Conservation (phyloP, 2,329 filamentous ascomycete species). For the Phyllachora maydis region DNA sequence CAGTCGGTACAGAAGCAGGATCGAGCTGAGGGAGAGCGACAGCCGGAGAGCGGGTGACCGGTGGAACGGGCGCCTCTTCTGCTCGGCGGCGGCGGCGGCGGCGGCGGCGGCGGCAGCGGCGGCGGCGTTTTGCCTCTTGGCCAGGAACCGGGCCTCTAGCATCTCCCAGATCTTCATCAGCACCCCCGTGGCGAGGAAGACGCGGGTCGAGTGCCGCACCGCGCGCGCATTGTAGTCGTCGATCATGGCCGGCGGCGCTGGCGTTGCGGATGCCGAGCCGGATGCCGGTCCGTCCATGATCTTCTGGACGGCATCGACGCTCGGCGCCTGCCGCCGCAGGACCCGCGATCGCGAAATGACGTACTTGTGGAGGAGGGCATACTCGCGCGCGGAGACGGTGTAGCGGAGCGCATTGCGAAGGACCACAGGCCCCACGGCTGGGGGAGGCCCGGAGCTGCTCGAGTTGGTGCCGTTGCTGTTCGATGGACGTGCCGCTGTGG, state of each 20-base stretch:
- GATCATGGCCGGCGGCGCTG: slow-evolving; percentile 13
- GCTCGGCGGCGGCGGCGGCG: slow-evolving; percentile 7
- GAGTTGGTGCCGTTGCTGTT: no score
- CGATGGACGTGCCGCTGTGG: no score
- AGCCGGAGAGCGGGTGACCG: slow-evolving; percentile 54
- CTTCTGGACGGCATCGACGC: slow-evolving; percentile 31
- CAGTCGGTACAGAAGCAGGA: slow-evolving; percentile 73
- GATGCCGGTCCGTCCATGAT: slow-evolving; percentile 21
- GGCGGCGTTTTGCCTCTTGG: slow-evolving; percentile 12
- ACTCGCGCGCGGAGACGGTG: slow-evolving; percentile 69
- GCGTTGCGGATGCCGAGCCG: neutral
- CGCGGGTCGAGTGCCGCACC: slow-evolving; percentile 47
- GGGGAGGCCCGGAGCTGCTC: no score
- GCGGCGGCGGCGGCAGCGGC: neutral
- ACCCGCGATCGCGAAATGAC: slow-evolving; percentile 51
- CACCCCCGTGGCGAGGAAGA: slow-evolving; percentile 43
- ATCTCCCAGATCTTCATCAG: slow-evolving; percentile 42
- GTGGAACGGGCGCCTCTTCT: slow-evolving; percentile 31
- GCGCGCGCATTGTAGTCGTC: slow-evolving; percentile 54
- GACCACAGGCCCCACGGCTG: no score
- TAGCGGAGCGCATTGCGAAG: slow-evolving; percentile 74
- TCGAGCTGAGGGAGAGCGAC: slow-evolving; percentile 64
- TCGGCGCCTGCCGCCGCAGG: slow-evolving; percentile 31
- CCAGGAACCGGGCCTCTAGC: slow-evolving; percentile 24
- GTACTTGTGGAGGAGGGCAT: slow-evolving; percentile 66